phyloP scores from a whole-genome alignment of 2,329 filamentous ascomycete genomes.

The Alternaria atra region DNA sequence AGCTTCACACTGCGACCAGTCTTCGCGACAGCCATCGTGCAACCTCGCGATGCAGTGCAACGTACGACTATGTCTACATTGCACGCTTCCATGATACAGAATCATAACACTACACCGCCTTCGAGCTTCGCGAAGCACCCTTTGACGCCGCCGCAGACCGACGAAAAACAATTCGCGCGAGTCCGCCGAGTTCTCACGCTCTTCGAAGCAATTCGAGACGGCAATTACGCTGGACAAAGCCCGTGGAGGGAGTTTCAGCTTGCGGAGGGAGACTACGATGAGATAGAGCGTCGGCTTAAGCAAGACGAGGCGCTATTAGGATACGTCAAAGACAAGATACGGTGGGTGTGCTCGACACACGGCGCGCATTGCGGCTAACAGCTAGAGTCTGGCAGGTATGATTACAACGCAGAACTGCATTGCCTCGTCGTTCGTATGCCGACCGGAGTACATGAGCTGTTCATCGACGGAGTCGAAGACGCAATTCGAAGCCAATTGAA shows the following conservation, averaged over 20 bases:
- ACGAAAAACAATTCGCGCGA: slow-evolving; percentile 23
- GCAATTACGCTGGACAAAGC: slow-evolving; percentile 4
- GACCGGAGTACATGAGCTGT: slow-evolving; percentile 29
- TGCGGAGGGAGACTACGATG: slow-evolving; percentile 26
- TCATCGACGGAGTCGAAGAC: slow-evolving; percentile 27
- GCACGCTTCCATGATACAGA: slow-evolving; percentile 14
- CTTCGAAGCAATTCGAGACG: slow-evolving; percentile 25
- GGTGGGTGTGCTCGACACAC: slow-evolving; percentile 15
- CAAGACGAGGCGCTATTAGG: slow-evolving; percentile 24
- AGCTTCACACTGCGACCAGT: too few species aligned
- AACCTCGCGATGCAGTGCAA: too few species aligned
- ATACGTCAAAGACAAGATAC: slow-evolving; percentile 28
- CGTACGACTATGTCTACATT: too few species aligned
- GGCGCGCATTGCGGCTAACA: slow-evolving; percentile 12
- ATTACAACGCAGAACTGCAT: slow-evolving; percentile 22
- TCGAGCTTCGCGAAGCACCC: slow-evolving; percentile 22
- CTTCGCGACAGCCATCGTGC: not conserved
- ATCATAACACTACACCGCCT: slow-evolving; percentile 24
- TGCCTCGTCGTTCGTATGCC: slow-evolving; percentile 33
- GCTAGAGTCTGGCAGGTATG: slow-evolving; percentile 25
- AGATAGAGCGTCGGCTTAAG: slow-evolving; percentile 20
- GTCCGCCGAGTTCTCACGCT: slow-evolving; percentile 23
- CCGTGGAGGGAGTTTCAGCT: slow-evolving; percentile 30
- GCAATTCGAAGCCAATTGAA: slow-evolving; percentile 30
- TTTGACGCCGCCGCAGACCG: slow-evolving; percentile 27